phyloP scores from a whole-genome alignment of 805 yeast species.

The Kluyveromyces siamensis region DNA sequence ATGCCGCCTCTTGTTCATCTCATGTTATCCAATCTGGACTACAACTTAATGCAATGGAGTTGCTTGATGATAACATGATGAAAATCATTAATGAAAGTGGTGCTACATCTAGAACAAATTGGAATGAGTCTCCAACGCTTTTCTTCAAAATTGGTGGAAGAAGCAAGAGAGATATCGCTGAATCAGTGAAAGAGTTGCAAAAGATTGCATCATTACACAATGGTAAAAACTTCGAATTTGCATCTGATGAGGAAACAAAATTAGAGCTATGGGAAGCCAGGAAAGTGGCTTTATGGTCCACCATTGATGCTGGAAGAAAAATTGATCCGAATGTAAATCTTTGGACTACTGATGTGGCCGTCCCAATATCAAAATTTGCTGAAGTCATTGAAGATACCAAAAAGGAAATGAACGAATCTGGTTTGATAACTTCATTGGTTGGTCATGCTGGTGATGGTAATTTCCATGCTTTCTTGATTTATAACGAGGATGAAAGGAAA shows the following conservation, averaged over 20 bases:
- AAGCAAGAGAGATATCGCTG: slow-evolving; percentile 33
- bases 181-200: slow-evolving; percentile 38
- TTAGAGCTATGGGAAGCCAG: slow-evolving; percentile 69
- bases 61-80: slow-evolving; percentile 68
- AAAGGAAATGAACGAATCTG: slow-evolving; percentile 44
- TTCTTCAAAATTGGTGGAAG: slow-evolving; percentile 57
- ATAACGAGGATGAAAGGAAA: slow-evolving; percentile 40
- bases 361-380: slow-evolving; percentile 63
- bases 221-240: slow-evolving; percentile 53
- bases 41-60: slow-evolving; percentile 64
- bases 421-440: slow-evolving; percentile 48
- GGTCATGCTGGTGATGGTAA: slow-evolving; percentile 87
- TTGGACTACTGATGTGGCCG: slow-evolving; percentile 79
- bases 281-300: slow-evolving; percentile 58
- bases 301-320: slow-evolving; percentile 54
- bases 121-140: slow-evolving; percentile 53
- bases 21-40: slow-evolving; percentile 54
- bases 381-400: slow-evolving; percentile 54
- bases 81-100: slow-evolving; percentile 50
- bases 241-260: slow-evolving; percentile 52
- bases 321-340: slow-evolving; percentile 40
- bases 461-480: slow-evolving; percentile 60
- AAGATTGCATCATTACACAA: slow-evolving; percentile 44
- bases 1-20: slow-evolving; percentile 64
- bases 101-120: slow-evolving; percentile 38